Base-by-base conservation (phyloP, 2,329 filamentous ascomycete species). In the Helotiales sp. region DNA sequence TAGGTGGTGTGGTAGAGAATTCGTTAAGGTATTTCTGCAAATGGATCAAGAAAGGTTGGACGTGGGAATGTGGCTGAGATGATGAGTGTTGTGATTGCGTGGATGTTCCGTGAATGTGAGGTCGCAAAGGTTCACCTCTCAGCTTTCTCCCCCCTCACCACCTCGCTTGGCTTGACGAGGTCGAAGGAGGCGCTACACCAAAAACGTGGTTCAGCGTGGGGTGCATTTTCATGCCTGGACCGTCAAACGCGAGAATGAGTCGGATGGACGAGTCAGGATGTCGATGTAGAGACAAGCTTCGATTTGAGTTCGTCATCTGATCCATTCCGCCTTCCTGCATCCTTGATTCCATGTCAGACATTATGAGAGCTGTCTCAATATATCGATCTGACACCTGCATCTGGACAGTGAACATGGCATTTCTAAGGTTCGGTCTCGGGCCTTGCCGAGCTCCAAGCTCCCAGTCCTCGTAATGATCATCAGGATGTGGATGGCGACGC, bases 291-390 rank as follows among this genome's bases (percentile, higher is more conserved):
- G 19, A 46, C 40, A 46, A 46, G 40, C n/a, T 46, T 5, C 22
- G 19, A 47, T 6, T 7, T 24, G 10, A 29, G 17, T 42, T 46
- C 51, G 51, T 53, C 51, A 53, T 53, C 51, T 53, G 51, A 53
- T 53, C 46, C 51, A 53, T 53, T 33, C 19, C 22, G 17, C 15
- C 25, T 33, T 46, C 51, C 6, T 19, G 8, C 25, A 19, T 48
- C 29, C 46, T 31, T 30, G 46, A 29, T 22, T 48, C 46, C 29
- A 48, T 44, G 25, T 48, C 27, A 48, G 46, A 48, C 40, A 44
- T 44, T 4, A 24, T 27, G 27, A 52, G 13, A 38, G 34, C 29
- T 9, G 6, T 8, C 29, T 19, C 29, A 29, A 17, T n/a, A 27
- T 38, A 38, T 44, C 40, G 22, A 44, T 44, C 40, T 44, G 2